phyloP scores from a whole-genome alignment of 352 stramenopile species.

The Pythium scleroteichum region DNA sequence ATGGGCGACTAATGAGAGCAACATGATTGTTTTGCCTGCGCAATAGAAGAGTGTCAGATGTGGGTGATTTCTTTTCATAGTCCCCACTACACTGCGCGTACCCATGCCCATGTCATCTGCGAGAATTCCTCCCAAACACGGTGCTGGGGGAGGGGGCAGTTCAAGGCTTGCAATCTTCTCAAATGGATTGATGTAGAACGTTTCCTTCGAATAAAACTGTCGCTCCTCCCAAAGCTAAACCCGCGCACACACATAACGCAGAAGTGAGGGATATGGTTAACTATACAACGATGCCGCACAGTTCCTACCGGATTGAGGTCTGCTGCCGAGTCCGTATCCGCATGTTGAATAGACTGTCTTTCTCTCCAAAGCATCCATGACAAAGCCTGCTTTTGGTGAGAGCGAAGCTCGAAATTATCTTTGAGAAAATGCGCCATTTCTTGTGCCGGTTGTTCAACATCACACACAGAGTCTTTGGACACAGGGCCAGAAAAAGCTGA shows the following conservation, averaged over 20 bases:
- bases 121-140: conserved; percentile 82
- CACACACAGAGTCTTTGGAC: conserved; percentile 21
- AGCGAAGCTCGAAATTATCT: conserved; percentile 58
- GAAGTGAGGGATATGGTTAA: neutral
- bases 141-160: conserved; percentile 48
- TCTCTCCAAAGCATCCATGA: conserved; percentile 89
- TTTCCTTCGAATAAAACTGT: conserved; percentile 40
- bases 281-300: neutral
- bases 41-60: no score
- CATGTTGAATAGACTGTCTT: conserved; percentile 26
- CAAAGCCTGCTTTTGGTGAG: conserved; percentile 84
- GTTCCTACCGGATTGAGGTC: conserved; percentile 21
- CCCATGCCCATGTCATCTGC: conserved; percentile 92
- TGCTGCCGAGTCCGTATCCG: neutral
- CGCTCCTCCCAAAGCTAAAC: conserved; percentile 73
- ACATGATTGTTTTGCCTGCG: conserved; percentile 78
- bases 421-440: conserved; percentile 54
- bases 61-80: no score
- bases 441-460: conserved; percentile 29
- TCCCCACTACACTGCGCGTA: conserved; percentile 1
- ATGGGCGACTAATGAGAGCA: conserved; percentile 61
- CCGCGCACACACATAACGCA: neutral
- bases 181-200: conserved; percentile 84
- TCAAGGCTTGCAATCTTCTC: conserved; percentile 74
- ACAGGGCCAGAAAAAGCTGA: conserved; percentile 52